Percentiles rank a stretch among this genome's conserved stretches.
Conservation (phyloP, 805 yeast genomes). For the Yamadazyma scolyti region DNA sequence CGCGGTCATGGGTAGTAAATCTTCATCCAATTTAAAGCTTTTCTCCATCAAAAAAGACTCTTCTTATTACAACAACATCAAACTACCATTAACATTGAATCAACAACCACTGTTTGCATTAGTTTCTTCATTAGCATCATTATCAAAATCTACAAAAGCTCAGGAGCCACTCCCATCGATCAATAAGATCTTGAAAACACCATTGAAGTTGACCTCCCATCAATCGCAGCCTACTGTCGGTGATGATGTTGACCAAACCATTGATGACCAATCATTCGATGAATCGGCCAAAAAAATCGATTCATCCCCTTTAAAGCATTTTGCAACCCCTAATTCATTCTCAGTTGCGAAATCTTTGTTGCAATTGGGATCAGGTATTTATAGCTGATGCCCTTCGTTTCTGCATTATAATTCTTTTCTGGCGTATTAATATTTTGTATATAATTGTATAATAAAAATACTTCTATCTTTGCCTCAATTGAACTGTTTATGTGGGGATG, state of each 20-base stretch:
- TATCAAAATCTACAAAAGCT: constrained; percentile 1
- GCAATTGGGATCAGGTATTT: constrained; percentile 31
- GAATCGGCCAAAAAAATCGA: constrained; percentile 16
- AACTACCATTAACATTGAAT: constrained; percentile 10
- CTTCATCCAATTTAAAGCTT: constrained; percentile 22
- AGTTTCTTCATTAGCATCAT: constrained; percentile 4
- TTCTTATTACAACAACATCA: constrained; percentile 20
- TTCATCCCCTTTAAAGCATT: constrained; percentile 33
- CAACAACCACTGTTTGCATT: neutral
- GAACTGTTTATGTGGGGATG: no score
- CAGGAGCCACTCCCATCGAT: constrained; percentile 30
- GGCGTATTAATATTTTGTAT: constrained; percentile 7
- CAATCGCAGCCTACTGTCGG: neutral
- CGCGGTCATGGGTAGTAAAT: constrained; percentile 3
- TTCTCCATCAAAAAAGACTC: constrained; percentile 36
- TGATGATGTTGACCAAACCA: constrained; percentile 13
- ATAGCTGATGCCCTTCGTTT: constrained; percentile 4
- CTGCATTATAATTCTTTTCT: constrained; percentile 4
- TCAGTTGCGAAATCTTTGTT: constrained; percentile 43
- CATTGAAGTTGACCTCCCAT: constrained; percentile 24
- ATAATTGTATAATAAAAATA: constrained; percentile 1
- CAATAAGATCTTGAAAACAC: constrained; percentile 41
- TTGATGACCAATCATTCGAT: constrained; percentile 21
- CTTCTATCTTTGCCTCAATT: no score
- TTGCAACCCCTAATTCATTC: constrained; percentile 45